phyloP scores from a whole-genome alignment of 352 stramenopile species.

The Pythium aristosporum region DNA sequence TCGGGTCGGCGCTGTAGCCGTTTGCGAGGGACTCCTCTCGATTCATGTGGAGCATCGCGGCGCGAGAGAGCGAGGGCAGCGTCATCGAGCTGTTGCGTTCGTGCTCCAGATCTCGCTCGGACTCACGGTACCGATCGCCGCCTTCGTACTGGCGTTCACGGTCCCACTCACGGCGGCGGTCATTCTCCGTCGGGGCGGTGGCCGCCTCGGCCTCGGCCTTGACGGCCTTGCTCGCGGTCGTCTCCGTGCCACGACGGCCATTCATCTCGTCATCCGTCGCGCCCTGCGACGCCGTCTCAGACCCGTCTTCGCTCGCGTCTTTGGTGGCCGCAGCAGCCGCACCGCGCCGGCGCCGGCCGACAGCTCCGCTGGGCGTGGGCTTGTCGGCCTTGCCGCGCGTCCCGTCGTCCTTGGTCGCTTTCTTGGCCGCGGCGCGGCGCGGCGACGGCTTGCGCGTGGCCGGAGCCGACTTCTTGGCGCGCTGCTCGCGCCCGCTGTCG shows the following conservation, averaged over 20 bases:
- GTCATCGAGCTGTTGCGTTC: conserved; percentile 28
- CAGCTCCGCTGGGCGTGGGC: background rate
- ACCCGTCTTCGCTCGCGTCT: conserved; percentile 22
- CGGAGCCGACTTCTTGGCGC: background rate
- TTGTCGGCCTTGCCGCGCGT: conserved; percentile 18
- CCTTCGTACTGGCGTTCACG: background rate
- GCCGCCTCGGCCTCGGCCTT: background rate
- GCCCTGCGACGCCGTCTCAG: conserved; percentile 25
- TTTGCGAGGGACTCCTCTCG: background rate
- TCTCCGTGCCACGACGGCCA: background rate
- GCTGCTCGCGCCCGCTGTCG: conserved; percentile 17
- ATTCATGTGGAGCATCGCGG: conserved; percentile 39
- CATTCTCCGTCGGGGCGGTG: background rate
- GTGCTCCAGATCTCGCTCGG: background rate
- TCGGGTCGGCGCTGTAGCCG: conserved; percentile 11
- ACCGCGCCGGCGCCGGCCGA: background rate
- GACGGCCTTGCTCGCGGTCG: background rate
- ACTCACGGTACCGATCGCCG: conserved; percentile 1
- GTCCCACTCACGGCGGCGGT: background rate
- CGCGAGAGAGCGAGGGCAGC: conserved; percentile 46
- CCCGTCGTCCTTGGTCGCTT: conserved; percentile 12
- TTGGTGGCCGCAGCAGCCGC: background rate
- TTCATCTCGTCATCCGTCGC: conserved; percentile 29
- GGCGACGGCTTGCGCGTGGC: conserved; percentile 6
- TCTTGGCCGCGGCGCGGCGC: background rate